Conservation (phyloP, 2,329 filamentous ascomycete genomes). For the Neonectria neomacrospora region DNA sequence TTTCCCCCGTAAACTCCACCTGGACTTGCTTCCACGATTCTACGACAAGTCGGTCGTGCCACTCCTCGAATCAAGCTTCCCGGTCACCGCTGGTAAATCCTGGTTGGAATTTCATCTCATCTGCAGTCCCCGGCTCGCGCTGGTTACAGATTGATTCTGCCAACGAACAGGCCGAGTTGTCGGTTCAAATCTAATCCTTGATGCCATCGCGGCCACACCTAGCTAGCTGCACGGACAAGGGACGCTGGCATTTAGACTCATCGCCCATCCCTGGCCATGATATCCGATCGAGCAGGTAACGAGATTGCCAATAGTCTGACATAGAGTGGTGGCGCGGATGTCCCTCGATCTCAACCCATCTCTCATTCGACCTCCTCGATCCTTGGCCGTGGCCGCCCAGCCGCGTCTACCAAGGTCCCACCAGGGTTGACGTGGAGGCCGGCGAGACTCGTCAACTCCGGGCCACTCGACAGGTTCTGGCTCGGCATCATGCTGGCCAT, state of each 20-base stretch:
- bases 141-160: slow-evolving; percentile 23
- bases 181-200: slow-evolving; percentile 18
- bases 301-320: slow-evolving; percentile 42
- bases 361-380: slow-evolving; percentile 72
- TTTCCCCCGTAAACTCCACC: background rate
- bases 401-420: slow-evolving; percentile 38
- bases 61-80: slow-evolving; percentile 7
- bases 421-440: slow-evolving; percentile 52
- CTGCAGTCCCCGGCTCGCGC: slow-evolving; percentile 16
- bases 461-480: slow-evolving; percentile 35
- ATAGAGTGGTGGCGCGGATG: slow-evolving; percentile 29
- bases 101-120: slow-evolving; percentile 19
- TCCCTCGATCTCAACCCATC: slow-evolving; percentile 32
- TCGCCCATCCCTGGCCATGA: slow-evolving; percentile 28
- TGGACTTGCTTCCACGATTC: background rate
- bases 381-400: slow-evolving; percentile 51
- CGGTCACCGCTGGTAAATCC: slow-evolving; percentile 10
- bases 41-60: slow-evolving; percentile 1
- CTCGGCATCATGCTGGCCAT: slow-evolving; percentile 61
- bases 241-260: slow-evolving; percentile 19
- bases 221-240: slow-evolving; percentile 26
- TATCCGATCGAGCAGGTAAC: slow-evolving; percentile 36
- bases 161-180: slow-evolving; percentile 12
- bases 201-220: slow-evolving; percentile 32
- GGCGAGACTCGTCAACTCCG: slow-evolving; percentile 49